Evolutionary conservation across 441 rosid species (phyloP), one percentile per base, ranked within the genome.

Genomic region (Gossypium armourianum): DNA sequence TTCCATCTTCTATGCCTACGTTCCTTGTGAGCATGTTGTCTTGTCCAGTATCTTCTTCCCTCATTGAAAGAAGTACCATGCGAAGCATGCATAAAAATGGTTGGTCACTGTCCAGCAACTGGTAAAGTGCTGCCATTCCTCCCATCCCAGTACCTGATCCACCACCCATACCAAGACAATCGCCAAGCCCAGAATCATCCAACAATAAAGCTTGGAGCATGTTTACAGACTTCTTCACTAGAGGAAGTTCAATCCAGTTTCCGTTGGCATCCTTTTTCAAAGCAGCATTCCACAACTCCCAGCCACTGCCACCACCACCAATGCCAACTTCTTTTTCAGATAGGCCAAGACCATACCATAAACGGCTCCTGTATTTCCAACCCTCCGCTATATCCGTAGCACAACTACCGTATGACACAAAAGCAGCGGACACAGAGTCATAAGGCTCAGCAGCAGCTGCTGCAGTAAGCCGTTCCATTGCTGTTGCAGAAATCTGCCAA

Each of bases 121-220:
- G 99, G 82, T 93, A 96, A 64, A 96, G 89, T 53, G 96, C 89
- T 43, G 97, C 79, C 99, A 96, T 93, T 75, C 98, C 99, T 82
- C 99, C 99, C 99, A 96, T 96, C 76, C 99, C 99, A 75, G 99
- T 96, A 76, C 99, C 98, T 47, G 99, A 96, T 78, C 97, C 99
- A 74, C 97, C 96, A 72, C 97, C 98, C 65, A 96, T 93, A 71
- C 97, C 99, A 75, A 96, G 97, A 75, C 98, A 96, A 70, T 97
- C 98, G 74, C 99, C 98, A 74, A 96, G 96, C 70, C 99, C 97
- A 72, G 96, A 90, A 74, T 96, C 97, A 72, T 96, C 98, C 77
- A 96, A 78, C 69, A 96, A 81, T 77, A 96, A 83, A 62, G 99
- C 97, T 83, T 93, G 97, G 75, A 96, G 99, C 98, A 96, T 88